phyloP scores from a whole-genome alignment of 805 yeast genomes.

The baker's yeast (Saccharomyces cerevisiae) region DNA sequence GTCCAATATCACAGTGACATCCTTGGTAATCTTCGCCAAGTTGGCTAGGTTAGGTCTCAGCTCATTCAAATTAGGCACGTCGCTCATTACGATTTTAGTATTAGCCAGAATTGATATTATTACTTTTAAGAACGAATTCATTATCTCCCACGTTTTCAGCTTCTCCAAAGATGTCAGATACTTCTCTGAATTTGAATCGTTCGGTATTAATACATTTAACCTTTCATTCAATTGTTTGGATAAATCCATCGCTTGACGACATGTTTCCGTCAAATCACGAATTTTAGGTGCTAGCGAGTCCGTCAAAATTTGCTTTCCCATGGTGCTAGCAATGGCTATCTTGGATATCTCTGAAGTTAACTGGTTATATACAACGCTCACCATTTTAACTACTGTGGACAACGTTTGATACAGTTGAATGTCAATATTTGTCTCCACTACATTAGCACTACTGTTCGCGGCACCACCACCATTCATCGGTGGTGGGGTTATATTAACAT shows the following conservation, averaged over 20 bases:
- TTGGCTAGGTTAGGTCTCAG: conserved; percentile 72
- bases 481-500: neutral
- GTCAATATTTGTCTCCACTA: conserved; percentile 46
- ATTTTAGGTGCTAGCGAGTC: conserved; percentile 45
- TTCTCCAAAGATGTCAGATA: conserved; percentile 45
- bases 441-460: conserved; percentile 7
- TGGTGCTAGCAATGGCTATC: conserved; percentile 49
- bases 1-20: conserved; percentile 80
- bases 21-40: conserved; percentile 82
- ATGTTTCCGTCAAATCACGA: conserved; percentile 67
- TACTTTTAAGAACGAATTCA: conserved; percentile 71
- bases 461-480: neutral
- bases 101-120: conserved; percentile 77
- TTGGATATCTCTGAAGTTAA: conserved; percentile 59
- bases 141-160: conserved; percentile 73
- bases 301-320: conserved; percentile 31
- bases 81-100: conserved; percentile 74
- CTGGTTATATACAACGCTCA: conserved; percentile 71
- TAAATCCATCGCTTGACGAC: conserved; percentile 74
- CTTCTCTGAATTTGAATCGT: conserved; percentile 16
- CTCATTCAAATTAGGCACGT: conserved; percentile 70
- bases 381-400: conserved; percentile 53
- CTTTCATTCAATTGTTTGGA: conserved; percentile 56
- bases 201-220: conserved; percentile 39
- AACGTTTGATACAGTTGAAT: conserved; percentile 59